Percentiles rank a stretch among this genome's conserved stretches.
Evolutionary conservation across 352 stramenopile species (phyloP).

Genomic region (Globisporangium camurandrum): DNA sequence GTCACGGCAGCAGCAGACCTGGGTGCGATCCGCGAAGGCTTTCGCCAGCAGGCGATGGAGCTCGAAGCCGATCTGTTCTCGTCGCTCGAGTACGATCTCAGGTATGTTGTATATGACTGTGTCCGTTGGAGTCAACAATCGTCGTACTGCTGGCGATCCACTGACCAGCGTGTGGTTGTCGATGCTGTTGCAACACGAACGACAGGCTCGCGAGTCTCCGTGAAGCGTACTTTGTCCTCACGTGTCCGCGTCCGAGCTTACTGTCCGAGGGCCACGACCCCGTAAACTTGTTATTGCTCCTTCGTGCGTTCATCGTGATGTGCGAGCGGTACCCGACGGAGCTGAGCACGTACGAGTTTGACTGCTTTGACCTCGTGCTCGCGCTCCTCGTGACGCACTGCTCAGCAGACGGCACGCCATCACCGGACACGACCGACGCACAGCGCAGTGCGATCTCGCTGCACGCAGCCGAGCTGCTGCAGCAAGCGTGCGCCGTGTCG

Average conservation of each 20-base stretch:
- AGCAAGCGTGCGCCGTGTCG: slow-evolving; percentile 59
- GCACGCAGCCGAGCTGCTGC: slow-evolving; percentile 55
- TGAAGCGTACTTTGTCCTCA: slow-evolving; percentile 64
- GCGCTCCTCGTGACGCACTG: slow-evolving; percentile 51
- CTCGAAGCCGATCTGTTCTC: slow-evolving; percentile 24
- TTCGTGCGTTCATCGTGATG: slow-evolving; percentile 57
- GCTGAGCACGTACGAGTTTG: slow-evolving; percentile 56
- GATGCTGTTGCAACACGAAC: no score
- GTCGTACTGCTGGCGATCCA: no score
- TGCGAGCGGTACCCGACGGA: slow-evolving; percentile 50
- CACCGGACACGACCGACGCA: slow-evolving; percentile 29
- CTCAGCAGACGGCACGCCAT: slow-evolving; percentile 30
- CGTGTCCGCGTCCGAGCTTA: slow-evolving; percentile 52
- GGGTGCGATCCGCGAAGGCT: slow-evolving; percentile 34
- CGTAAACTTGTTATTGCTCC: slow-evolving; percentile 55
- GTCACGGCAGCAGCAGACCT: slow-evolving; percentile 12
- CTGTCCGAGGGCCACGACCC: slow-evolving; percentile 65
- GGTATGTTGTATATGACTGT: slow-evolving; percentile 17
- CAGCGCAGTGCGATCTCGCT: slow-evolving; percentile 56
- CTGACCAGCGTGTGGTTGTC: no score
- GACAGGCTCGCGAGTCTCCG: slow-evolving; percentile 27
- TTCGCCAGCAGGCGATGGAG: slow-evolving; percentile 41
- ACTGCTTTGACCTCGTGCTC: slow-evolving; percentile 59
- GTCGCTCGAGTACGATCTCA: slow-evolving; percentile 24
- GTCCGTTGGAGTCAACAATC: background rate